Conservation (phyloP, 2,329 filamentous ascomycete species). For the Arthrinium puccinioides region DNA sequence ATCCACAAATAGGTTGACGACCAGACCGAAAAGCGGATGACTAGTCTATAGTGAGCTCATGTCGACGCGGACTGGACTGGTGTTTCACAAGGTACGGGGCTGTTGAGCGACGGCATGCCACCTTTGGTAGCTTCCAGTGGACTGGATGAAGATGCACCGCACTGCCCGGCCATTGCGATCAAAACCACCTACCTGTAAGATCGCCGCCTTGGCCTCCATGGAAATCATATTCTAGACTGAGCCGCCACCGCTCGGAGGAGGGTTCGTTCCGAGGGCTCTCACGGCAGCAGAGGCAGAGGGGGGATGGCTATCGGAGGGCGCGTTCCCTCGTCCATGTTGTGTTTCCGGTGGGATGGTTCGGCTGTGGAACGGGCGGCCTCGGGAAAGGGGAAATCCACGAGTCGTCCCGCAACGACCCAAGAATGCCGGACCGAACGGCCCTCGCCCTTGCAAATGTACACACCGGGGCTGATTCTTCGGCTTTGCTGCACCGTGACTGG, state of each 20-base stretch:
- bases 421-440: conserved; percentile 7
- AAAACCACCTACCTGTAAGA: not conserved
- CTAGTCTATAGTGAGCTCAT: no score
- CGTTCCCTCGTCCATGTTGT: conserved; percentile 2
- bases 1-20: no score
- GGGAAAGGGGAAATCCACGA: conserved; percentile 7
- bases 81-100: no score
- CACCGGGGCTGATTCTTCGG: conserved; percentile 5
- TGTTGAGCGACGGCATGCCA: no score
- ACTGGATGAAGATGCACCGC: not conserved
- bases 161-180: not conserved
- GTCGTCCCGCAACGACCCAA: conserved; percentile 7
- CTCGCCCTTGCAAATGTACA: conserved; percentile 8
- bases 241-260: not conserved
- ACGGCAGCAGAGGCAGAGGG: not conserved
- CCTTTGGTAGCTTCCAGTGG: not conserved
- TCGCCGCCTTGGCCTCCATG: not conserved
- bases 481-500: conserved; percentile 5
- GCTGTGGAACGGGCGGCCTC: not conserved
- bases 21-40: no score
- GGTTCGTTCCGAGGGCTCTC: not conserved
- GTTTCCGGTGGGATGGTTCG: not conserved
- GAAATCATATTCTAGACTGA: no score
- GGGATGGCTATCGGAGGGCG: conserved; percentile 1
- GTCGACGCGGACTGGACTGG: no score